A percentile compares a stretch with the other conserved stretches of the same genome.
These are phyloP conservation scores for Penicillium sp. DNA, from an alignment of 2,329 filamentous ascomycete species.

Conservation along the genomic window DNA sequence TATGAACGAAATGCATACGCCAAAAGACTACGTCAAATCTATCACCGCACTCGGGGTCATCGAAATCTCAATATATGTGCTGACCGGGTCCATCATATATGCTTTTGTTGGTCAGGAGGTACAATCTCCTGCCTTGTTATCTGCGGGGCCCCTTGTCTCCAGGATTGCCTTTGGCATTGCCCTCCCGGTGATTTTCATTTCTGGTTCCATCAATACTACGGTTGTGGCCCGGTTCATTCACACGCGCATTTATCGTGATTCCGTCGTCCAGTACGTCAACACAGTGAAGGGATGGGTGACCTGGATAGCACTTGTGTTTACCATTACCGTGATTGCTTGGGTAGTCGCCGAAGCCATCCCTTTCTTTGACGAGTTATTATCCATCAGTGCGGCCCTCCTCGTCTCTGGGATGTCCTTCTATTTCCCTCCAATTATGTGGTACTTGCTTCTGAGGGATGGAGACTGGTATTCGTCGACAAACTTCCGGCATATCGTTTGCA, in stretches of 20 bases:
- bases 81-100: constrained; percentile 13
- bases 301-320: constrained; percentile 14
- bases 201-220: constrained; percentile 20
- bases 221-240: constrained; percentile 20
- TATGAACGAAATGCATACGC: constrained; percentile 17
- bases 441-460: constrained; percentile 10
- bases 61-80: constrained; percentile 11
- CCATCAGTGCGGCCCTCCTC: constrained; percentile 12
- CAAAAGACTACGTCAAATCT: constrained; percentile 12
- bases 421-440: constrained; percentile 14
- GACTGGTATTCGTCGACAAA: constrained; percentile 9
- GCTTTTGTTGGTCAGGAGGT: constrained; percentile 17
- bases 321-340: constrained; percentile 17
- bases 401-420: constrained; percentile 13
- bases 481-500: constrained; percentile 9
- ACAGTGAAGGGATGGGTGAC: constrained; percentile 16
- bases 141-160: constrained; percentile 12
- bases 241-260: constrained; percentile 15
- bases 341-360: constrained; percentile 20
- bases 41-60: constrained; percentile 12
- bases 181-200: constrained; percentile 16
- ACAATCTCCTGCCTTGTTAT: constrained; percentile 13
- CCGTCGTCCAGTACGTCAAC: constrained; percentile 15
- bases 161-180: constrained; percentile 12
- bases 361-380: constrained; percentile 19